These are phyloP conservation scores for Coniferiporia sulphurascens DNA, from an alignment of 1,284 basidiomycete species.

Conservation along the genomic window DNA sequence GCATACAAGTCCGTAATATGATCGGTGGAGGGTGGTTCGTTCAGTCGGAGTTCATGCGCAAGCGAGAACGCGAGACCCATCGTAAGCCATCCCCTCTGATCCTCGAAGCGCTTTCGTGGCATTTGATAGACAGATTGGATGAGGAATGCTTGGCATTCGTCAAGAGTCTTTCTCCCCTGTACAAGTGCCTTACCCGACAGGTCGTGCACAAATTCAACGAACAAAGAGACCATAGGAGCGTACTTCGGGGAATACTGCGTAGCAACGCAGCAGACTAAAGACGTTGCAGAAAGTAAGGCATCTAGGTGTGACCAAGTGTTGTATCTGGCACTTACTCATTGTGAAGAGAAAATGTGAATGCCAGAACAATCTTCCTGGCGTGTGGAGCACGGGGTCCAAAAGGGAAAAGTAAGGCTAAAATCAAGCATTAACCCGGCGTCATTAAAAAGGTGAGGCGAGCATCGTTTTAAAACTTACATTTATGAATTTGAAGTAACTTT, in stretches of 20 bases:
- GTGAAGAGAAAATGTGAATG: constrained; percentile 54
- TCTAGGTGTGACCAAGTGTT: neutral
- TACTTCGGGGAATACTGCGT: constrained; percentile 26
- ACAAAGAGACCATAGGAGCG: constrained; percentile 4
- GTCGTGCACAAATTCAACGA: constrained; percentile 49
- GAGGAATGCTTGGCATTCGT: constrained; percentile 53
- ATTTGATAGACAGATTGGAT: constrained; percentile 49
- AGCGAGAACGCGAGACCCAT: constrained; percentile 56
- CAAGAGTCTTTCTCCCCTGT: constrained; percentile 44
- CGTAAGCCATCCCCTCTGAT: constrained; percentile 54
- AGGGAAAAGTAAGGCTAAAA: constrained; percentile 51
- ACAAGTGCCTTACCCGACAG: constrained; percentile 47
- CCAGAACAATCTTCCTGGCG: constrained; percentile 44
- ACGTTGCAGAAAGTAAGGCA: neutral
- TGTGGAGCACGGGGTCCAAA: constrained; percentile 51
- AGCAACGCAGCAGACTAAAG: constrained; percentile 46
- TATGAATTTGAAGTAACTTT: constrained; percentile 47
- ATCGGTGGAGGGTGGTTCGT: constrained; percentile 38
- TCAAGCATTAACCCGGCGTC: neutral
- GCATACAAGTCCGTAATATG: constrained; percentile 15
- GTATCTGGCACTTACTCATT: constrained; percentile 51
- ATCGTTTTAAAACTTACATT: constrained; percentile 36
- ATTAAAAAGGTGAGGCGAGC: neutral
- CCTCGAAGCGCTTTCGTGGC: constrained; percentile 51
- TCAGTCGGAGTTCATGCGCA: constrained; percentile 46